Evolutionary conservation across 2,329 filamentous ascomycete species (phyloP), one percentile per base, ranked within the genome.

Genomic region (Venturiaceae sp.): DNA sequence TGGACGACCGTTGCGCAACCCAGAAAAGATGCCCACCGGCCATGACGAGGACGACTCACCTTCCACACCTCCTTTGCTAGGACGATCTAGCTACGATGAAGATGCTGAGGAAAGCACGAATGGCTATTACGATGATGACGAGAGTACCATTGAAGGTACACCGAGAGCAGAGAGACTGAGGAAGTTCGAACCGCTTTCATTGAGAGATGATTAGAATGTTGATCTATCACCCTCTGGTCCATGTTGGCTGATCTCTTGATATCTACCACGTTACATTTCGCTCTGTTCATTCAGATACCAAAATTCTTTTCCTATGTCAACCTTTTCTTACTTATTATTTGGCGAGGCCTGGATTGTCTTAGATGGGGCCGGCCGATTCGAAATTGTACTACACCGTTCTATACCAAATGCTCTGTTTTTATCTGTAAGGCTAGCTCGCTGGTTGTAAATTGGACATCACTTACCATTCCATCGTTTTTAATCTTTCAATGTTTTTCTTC

Each of bases 1-100:
- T 30, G 32, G n/a, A 23, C 28, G 28, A 57, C 50, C 28, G 50
- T 39, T n/a, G 60, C 30, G 39, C 16, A 44, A 16, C 26, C 33
- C 23, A 1, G 46, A 39, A 2, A 46, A 46, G 30, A 64, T 66
- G 7, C 72, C 70, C 14, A 64, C 66, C 34, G 69, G 70, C 5
- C 66, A 67, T 19, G 64, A 53, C 41, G 62, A 68, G 26, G 67
- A 64, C 44, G 62, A 60, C 56, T 69, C 9, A 28, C 74, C 74
- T 32, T 71, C 66, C 32, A 83, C 80, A 8, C 81, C 81, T n/a
- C 79, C 78, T 44, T 73, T 84, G 9, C 73, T 84, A 64, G 72
- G 79, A 37, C 76, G 77, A 63, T 76, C 77, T 52, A 79, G 74
- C 64, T 84, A 84, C 62, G 83, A 85, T 64, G 77, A 77, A 62